Conservation (phyloP, 768 basidiomycete species). For the Cystofilobasidium capitatum region DNA sequence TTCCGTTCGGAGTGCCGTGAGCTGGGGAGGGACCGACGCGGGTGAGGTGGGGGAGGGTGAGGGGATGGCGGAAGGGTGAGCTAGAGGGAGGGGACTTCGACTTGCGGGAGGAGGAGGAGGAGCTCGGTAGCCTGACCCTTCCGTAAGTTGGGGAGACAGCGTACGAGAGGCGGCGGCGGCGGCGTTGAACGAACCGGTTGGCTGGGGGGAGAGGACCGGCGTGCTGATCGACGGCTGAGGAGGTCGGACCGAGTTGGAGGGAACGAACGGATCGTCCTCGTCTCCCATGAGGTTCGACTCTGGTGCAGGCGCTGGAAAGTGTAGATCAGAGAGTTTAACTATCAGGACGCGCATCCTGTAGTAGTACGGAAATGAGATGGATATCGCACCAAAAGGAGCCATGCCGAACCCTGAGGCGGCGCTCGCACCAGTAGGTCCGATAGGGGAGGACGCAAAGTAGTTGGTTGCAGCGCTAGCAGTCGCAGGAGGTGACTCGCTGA, state of each 20-base stretch:
- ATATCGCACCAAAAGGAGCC: conserved; percentile 31
- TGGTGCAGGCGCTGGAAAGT: conserved; percentile 27
- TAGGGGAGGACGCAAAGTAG: conserved; percentile 45
- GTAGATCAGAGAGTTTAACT: background rate
- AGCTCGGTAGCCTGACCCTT: conserved; percentile 11
- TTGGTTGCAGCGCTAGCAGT: conserved; percentile 36
- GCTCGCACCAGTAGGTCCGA: conserved; percentile 42
- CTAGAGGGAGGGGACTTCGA: background rate
- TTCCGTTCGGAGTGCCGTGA: conserved; percentile 22
- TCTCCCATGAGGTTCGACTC: conserved; percentile 48
- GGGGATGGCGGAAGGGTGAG: conserved; percentile 15
- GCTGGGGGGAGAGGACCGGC: background rate
- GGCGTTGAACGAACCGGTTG: background rate
- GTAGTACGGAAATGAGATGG: too few relatives aligned
- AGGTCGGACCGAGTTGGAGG: background rate
- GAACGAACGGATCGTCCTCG: conserved; percentile 45
- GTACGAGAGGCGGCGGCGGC: background rate
- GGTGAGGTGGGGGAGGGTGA: conserved; percentile 12
- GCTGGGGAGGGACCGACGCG: conserved; percentile 19
- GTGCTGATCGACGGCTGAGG: background rate
- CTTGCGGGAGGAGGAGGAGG: conserved; percentile 22
- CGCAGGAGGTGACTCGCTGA: conserved; percentile 27
- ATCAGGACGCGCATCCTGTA: background rate
- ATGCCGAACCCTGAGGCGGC: conserved; percentile 31
- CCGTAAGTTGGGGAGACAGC: conserved; percentile 16